Base-by-base conservation (phyloP, 2,329 filamentous ascomycete species). In the Sporothrix variecibatus region DNA sequence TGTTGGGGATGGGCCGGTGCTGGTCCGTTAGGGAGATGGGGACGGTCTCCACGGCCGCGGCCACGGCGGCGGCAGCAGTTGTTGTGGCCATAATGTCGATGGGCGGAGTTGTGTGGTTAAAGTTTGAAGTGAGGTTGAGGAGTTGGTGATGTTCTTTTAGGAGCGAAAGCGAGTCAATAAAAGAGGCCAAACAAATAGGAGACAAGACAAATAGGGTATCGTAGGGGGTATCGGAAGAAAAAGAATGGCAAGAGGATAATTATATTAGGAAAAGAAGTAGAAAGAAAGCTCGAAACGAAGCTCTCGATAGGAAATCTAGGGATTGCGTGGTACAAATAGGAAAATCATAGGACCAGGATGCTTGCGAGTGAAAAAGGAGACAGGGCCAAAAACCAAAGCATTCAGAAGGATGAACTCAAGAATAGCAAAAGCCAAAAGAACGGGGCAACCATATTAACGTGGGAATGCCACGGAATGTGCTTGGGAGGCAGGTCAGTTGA, bases 1-100 rank as follows among this genome's bases (percentile, higher is more conserved):
- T 62, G 53, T 56, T 68, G 28, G 73, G 68, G 2, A 56, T 46
- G 3, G 73, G 64, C n/a, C 15, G 15, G 11, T 53, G 38, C 64
- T 64, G 64, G 46, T 74, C 70, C 2, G 40, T 64, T 9, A 46
- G 43, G 1, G 69, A 28, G 28, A 70, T 34, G 46, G 46, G 15
- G 20, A 64, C 23, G 28, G 46, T 38, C 28, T 53, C 46, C 20
- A 69, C 28, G 67, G 28, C 28, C 3, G 67, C 28, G 8, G 40
- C 46, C 46, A 26, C 67, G 67, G 38, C 38, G 23, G 38, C 62
- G 23, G 62, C 62, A 28, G 62, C 40, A 28, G 38, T n/a, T 28
- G 62, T 67, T 46, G 62, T 23, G 12, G 38, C 38, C 62, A 67
- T 67, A 12, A 17, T 28, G 62, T n/a, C 2, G 58, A 9, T 40